phyloP scores from a whole-genome alignment of 1,139 yeast species.

The Saccharomycopsis hybrid region DNA sequence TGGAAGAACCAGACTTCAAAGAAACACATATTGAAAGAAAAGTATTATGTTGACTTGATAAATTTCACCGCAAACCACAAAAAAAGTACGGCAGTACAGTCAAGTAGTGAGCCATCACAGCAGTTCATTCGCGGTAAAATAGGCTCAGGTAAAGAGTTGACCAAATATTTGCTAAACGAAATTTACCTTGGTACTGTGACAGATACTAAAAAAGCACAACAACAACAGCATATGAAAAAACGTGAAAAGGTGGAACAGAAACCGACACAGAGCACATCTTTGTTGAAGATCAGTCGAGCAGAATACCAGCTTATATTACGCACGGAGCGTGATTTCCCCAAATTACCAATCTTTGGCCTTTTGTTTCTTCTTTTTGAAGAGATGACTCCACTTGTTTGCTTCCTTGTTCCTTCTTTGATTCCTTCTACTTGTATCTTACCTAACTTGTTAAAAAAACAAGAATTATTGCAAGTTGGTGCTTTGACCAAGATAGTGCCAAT shows the following conservation, averaged over 20 bases:
- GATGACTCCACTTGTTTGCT: slow-evolving; percentile 54
- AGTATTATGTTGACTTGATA: slow-evolving; percentile 23
- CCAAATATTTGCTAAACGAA: slow-evolving; percentile 24
- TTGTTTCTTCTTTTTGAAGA: slow-evolving; percentile 57
- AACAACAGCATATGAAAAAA: slow-evolving; percentile 22
- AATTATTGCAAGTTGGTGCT: slow-evolving; percentile 6
- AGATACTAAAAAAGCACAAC: slow-evolving; percentile 6
- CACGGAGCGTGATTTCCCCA: slow-evolving; percentile 48
- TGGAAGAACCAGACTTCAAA: slow-evolving; percentile 37
- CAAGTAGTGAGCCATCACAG: no score
- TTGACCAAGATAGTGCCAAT: background rate
- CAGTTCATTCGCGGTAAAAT: slow-evolving; percentile 3
- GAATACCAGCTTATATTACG: slow-evolving; percentile 53
- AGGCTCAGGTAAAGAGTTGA: slow-evolving; percentile 20
- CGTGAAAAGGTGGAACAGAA: background rate
- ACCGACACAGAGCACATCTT: background rate
- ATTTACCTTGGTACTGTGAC: slow-evolving; percentile 24
- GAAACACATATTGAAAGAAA: slow-evolving; percentile 25
- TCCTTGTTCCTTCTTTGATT: slow-evolving; percentile 52
- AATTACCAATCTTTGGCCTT: slow-evolving; percentile 58
- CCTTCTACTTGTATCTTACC: slow-evolving; percentile 70
- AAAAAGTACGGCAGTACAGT: no score
- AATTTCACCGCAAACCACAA: slow-evolving; percentile 20
- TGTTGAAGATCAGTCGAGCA: slow-evolving; percentile 38
- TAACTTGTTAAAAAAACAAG: slow-evolving; percentile 31